Evolutionary conservation across 192 early-diverging fungal genomes (phyloP), one percentile per base, ranked within the genome.

Genomic region (Gorgonomyces haynaldii): DNA sequence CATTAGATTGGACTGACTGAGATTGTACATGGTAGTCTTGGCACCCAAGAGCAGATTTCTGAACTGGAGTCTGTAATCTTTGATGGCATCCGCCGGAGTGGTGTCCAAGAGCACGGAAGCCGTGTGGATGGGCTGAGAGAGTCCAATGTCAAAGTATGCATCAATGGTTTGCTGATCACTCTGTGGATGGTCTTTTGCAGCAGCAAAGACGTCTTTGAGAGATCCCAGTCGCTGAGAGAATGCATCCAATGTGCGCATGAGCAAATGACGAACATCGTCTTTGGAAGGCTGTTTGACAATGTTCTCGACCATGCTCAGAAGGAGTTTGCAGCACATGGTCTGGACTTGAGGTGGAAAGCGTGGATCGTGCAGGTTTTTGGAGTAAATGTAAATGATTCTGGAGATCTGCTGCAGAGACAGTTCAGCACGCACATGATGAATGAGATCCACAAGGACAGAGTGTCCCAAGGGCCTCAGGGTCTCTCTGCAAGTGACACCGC

Each of bases 251-350:
- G 92, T 88, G 22, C 81, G 70, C 1, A 76, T 52, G 17, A 76
- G 53, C 20, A 76, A 57, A 7, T 19, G 37, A 7, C 67, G 65
- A 32, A 43, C 50, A 38, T 81, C 78, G 44, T 57, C 48, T 74
- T 76, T 9, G 70, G 75, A 39, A 76, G 81, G 43, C 32, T 34
- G 25, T 17, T 73, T 77, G 40, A 83, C 72, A 56, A 89, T 81
- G 40, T 81, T 83, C 39, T 97, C 96, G 9, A 91, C 85, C 17
- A 96, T 60, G 56, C 91, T 91, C 31, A 92, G 61, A 12, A 99
- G 69, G 20, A 99, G 65, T 55, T 95, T 97, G 45, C 82, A 83
- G 52, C 91, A 93, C 89, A 97, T 91, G 1, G 90, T 95, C 60
- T 96, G 96, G 29, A 97, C 88, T 44, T 81, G 85, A 0, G 86